phyloP scores from a whole-genome alignment of 2,329 filamentous ascomycete species.

The Colletotrichum sp. region DNA sequence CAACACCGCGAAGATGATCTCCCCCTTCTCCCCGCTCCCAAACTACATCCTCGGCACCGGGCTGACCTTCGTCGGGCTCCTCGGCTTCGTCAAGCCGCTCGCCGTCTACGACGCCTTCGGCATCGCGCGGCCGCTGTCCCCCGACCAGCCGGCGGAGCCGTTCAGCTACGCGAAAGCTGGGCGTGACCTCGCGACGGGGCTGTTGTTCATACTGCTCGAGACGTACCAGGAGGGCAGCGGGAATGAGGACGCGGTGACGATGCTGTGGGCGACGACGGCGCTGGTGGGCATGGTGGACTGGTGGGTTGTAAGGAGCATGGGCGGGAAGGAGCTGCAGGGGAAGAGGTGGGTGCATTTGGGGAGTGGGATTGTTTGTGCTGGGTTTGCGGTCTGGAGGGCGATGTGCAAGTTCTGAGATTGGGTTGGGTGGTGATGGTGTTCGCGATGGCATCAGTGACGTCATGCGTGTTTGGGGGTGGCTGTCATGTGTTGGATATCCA shows the following conservation, averaged over 20 bases:
- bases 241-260: slow-evolving; percentile 19
- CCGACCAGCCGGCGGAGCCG: neutral
- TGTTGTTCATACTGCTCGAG: slow-evolving; percentile 16
- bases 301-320: neutral
- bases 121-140: neutral
- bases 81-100: slow-evolving; percentile 18
- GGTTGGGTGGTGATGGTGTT: neutral
- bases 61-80: slow-evolving; percentile 23
- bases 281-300: slow-evolving; percentile 1
- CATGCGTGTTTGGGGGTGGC: rapidly evolving
- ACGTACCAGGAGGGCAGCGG: slow-evolving; percentile 16
- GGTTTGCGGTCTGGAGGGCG: neutral
- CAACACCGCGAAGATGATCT: neutral
- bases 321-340: neutral
- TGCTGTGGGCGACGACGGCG: slow-evolving; percentile 3
- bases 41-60: slow-evolving; percentile 28
- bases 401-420: neutral
- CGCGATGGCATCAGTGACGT: neutral
- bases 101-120: slow-evolving; percentile 13
- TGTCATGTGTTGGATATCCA: neutral
- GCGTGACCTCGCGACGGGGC: neutral
- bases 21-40: slow-evolving; percentile 10
- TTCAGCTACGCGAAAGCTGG: slow-evolving; percentile 11
- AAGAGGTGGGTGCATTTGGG: neutral
- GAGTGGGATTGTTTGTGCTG: neutral